Conservation (phyloP, 805 yeast species). For the Barnettozyma sucrosica region DNA sequence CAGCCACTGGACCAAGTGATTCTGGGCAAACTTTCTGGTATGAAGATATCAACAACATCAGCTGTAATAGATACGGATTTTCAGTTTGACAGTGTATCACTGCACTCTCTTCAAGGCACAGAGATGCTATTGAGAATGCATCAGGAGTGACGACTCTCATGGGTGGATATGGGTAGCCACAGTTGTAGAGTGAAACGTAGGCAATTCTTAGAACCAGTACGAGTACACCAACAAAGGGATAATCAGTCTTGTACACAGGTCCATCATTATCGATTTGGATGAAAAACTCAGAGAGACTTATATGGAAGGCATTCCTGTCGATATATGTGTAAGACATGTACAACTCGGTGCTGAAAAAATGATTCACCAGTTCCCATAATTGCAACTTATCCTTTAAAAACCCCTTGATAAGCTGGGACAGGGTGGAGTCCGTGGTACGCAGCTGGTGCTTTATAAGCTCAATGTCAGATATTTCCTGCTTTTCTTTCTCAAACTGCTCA, state of each 20-base stretch:
- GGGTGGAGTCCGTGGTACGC: neutral
- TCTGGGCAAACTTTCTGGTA: conserved; percentile 6
- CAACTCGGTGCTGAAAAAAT: conserved; percentile 8
- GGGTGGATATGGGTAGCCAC: conserved; percentile 1
- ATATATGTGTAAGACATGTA: conserved; percentile 3
- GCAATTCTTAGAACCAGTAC: conserved; percentile 5
- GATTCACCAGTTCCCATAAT: conserved; percentile 6
- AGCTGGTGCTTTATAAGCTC: conserved; percentile 5
- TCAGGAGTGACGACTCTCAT: conserved; percentile 3
- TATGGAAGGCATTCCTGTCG: conserved; percentile 2
- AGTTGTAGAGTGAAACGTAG: conserved; percentile 5
- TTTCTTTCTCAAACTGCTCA: conserved; percentile 7
- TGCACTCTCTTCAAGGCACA: conserved; percentile 5
- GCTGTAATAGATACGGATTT: neutral
- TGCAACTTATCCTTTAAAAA: conserved; percentile 1
- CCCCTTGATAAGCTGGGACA: neutral
- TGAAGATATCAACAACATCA: conserved; percentile 6
- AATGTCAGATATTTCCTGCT: conserved; percentile 2
- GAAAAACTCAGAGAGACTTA: conserved; percentile 2
- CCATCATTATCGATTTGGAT: neutral
- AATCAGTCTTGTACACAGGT: neutral
- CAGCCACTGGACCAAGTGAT: conserved; percentile 2
- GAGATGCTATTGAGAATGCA: conserved; percentile 3
- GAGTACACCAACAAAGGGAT: neutral
- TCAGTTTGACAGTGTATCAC: neutral